phyloP scores from a whole-genome alignment of 352 stramenopile genomes.

The Pythium myriotylum region DNA sequence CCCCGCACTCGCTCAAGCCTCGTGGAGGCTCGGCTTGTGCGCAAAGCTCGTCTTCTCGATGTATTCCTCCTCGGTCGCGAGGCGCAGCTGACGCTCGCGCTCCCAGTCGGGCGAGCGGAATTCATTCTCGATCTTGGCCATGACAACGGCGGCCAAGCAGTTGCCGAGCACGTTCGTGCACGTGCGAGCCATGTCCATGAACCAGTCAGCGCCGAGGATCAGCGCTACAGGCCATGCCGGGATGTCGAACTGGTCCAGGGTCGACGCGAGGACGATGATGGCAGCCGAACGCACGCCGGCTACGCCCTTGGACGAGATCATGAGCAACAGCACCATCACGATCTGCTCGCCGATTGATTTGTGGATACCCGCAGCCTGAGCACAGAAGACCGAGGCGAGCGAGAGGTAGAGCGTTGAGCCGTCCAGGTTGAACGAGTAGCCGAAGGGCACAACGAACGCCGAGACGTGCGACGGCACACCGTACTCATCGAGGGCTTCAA shows the following conservation, averaged over 20 bases:
- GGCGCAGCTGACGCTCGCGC: conserved; percentile 8
- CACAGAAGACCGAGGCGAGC: conserved; percentile 52
- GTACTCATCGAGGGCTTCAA: conserved; percentile 52
- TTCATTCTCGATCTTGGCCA: conserved; percentile 66
- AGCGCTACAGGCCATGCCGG: conserved; percentile 60
- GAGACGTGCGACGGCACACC: conserved; percentile 53
- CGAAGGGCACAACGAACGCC: conserved; percentile 60
- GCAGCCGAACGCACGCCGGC: conserved; percentile 5
- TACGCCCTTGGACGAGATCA: conserved; percentile 17
- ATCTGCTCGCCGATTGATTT: conserved; percentile 56
- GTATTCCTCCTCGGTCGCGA: background rate
- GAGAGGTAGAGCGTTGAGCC: conserved; percentile 56
- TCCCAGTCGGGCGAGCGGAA: conserved; percentile 59
- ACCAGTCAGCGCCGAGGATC: conserved; percentile 57
- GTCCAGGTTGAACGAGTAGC: conserved; percentile 73
- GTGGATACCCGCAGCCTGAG: conserved; percentile 43
- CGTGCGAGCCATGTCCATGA: conserved; percentile 65
- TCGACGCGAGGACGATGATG: conserved; percentile 13
- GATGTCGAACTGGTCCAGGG: conserved; percentile 42
- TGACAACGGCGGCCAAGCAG: conserved; percentile 55
- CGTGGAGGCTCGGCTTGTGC: background rate
- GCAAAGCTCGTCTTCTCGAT: background rate
- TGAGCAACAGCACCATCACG: conserved; percentile 46
- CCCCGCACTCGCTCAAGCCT: background rate
- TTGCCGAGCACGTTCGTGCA: conserved; percentile 63